Evolutionary conservation across 805 yeast genomes (phyloP).

Genomic region (Candida broadrunensis): DNA sequence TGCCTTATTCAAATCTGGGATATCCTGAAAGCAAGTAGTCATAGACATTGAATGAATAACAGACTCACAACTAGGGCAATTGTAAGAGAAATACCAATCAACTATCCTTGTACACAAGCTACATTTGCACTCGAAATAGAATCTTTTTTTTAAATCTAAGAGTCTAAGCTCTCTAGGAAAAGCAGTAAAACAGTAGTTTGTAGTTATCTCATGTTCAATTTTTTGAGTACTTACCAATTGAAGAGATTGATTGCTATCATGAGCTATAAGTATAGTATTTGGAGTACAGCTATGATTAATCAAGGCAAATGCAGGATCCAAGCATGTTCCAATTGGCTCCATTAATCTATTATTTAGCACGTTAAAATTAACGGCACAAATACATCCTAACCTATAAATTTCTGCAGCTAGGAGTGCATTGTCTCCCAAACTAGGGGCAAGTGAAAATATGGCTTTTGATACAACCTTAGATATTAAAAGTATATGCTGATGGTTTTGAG

Average conservation of each 20-base stretch:
- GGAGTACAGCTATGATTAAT: conserved; percentile 43
- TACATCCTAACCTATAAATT: conserved; percentile 6
- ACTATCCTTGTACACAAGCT: conserved; percentile 13
- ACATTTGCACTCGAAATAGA: conserved; percentile 34
- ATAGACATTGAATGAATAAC: conserved; percentile 2
- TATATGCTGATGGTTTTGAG: background rate
- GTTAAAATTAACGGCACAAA: conserved; percentile 26
- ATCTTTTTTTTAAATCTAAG: conserved; percentile 18
- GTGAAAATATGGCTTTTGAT: background rate
- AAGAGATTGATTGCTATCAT: background rate
- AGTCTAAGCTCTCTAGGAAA: conserved; percentile 26
- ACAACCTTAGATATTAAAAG: background rate
- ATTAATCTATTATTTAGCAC: conserved; percentile 18
- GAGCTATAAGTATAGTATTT: conserved; percentile 16
- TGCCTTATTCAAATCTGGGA: background rate
- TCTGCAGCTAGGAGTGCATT: too few species aligned
- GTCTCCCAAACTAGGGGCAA: background rate
- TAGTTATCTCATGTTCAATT: conserved; percentile 21
- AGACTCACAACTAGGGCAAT: conserved; percentile 18
- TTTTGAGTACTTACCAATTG: conserved; percentile 11
- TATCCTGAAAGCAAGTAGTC: background rate
- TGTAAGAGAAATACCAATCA: conserved; percentile 25
- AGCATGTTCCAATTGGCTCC: conserved; percentile 28
- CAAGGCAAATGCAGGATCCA: conserved; percentile 35
- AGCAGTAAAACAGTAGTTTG: conserved; percentile 24